Base-by-base conservation (phyloP, 2,329 filamentous ascomycete species). In the Fusarium annulatum region DNA sequence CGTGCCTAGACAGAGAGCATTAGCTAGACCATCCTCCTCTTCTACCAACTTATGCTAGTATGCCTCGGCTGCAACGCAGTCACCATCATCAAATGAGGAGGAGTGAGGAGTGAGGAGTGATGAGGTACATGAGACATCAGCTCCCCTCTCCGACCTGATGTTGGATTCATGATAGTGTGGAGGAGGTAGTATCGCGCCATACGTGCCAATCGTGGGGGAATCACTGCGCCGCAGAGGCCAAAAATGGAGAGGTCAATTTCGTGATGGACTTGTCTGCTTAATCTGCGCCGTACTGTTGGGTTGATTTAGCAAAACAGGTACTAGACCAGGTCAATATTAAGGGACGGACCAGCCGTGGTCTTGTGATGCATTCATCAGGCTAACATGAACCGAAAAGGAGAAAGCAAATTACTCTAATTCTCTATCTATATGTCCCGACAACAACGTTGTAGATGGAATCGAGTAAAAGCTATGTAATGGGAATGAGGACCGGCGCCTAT, bases 391-490 rank as follows among this genome's bases (percentile, higher is more conserved):
- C n/a, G 68, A 69, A 64, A 43, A 67, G 55, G 52, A 58, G 67
- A 73, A 72, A 61, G 60, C 61, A 53, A 68, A 55, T 49, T 69
- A 55, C 53, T 53, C 12, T 34, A 48, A n/a, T 59, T 39, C 26
- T 53, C 38, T 59, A 65, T 68, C 63, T 61, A 59, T 39, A 58
- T 56, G 39, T 52, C 38, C 30, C 33, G 34, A 41, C 43, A 65
- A 63, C 57, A 67, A 67, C 41, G 39, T 53, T 69, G 67, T 78
- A 75, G 76, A 45, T 78, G 76, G 45, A 78, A 78, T 78, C 73
- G 77, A 70, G 76, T 78, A 78, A 78, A 65, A 75, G 64, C 76
- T 78, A 78, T 75, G 76, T 78, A 78, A 78, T 78, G 53, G 60
- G 69, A 78, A 77, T 59, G 61, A 51, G 71, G 56, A 67, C 38